Conservation (phyloP, 805 yeast genomes). For the Suhomyces kilbournensis region DNA sequence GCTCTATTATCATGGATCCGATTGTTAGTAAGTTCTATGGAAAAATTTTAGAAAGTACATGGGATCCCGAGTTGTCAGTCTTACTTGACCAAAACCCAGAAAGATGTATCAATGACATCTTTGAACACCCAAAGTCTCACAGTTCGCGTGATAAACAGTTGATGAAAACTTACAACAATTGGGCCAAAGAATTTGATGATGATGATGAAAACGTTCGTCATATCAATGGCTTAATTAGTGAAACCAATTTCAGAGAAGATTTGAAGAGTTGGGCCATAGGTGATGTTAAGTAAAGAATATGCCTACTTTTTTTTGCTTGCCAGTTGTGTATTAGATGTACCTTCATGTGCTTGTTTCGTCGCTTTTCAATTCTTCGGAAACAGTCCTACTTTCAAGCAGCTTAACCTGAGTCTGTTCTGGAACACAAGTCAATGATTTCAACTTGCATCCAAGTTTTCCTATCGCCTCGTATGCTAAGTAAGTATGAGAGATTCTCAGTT, state of each 20-base stretch:
- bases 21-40: constrained; percentile 49
- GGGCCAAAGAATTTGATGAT: constrained; percentile 10
- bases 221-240: constrained; percentile 39
- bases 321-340: neutral
- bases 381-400: neutral
- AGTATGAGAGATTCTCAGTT: neutral
- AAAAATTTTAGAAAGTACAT: constrained; percentile 54
- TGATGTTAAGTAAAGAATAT: neutral
- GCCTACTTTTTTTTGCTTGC: neutral
- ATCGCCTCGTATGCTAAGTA: neutral
- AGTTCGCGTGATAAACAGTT: constrained; percentile 12
- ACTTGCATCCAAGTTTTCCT: neutral
- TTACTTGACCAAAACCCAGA: constrained; percentile 58
- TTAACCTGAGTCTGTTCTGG: neutral
- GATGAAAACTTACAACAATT: constrained; percentile 7
- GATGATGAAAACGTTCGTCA: constrained; percentile 23
- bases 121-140: constrained; percentile 54
- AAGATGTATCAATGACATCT: constrained; percentile 72
- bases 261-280: constrained; percentile 41
- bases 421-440: neutral
- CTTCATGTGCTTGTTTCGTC: neutral
- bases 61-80: constrained; percentile 53
- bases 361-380: neutral
- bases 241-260: constrained; percentile 33
- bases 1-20: constrained; percentile 41